Evolutionary conservation across 2,329 filamentous ascomycete species (phyloP).

Genomic region (Beauveria bassiana): DNA sequence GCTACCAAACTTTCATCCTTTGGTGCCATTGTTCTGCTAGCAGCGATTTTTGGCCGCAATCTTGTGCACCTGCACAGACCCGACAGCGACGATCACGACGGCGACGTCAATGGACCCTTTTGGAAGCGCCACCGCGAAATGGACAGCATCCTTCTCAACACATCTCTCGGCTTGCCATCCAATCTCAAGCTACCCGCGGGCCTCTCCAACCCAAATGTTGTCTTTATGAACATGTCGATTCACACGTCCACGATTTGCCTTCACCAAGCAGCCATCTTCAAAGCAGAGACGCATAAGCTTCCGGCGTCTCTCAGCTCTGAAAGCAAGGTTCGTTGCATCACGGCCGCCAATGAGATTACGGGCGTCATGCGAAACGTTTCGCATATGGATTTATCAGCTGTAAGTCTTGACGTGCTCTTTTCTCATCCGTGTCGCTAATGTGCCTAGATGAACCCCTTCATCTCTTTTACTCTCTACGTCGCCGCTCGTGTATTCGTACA

Average conservation of each 20-base stretch:
- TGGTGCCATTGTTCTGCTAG: constrained; percentile 73
- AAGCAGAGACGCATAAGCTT: constrained; percentile 81
- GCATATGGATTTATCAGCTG: constrained; percentile 74
- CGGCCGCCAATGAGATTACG: constrained; percentile 86
- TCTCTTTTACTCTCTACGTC: constrained; percentile 94
- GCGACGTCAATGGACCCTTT: constrained; percentile 86
- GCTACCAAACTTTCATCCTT: constrained; percentile 68
- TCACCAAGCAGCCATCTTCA: constrained; percentile 98
- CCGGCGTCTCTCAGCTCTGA: constrained; percentile 72
- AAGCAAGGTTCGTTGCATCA: constrained; percentile 88
- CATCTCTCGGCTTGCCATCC: constrained; percentile 71
- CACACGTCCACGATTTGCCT: constrained; percentile 94
- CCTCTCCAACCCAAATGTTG: constrained; percentile 70
- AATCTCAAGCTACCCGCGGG: constrained; percentile 72
- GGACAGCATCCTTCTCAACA: constrained; percentile 86
- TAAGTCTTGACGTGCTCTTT: constrained; percentile 37
- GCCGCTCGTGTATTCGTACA: constrained; percentile 91
- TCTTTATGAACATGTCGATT: constrained; percentile 95
- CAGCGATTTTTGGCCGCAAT: constrained; percentile 86
- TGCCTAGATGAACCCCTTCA: constrained; percentile 82
- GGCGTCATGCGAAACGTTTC: constrained; percentile 94
- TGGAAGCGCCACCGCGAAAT: constrained; percentile 89
- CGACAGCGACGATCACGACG: constrained; percentile 69
- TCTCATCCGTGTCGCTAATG: constrained; percentile 16
- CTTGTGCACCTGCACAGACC: constrained; percentile 86